Evolutionary conservation across 805 yeast genomes (phyloP), one percentile per base, ranked within the genome.

Genomic region (Teunomyces barrocoloradensis): DNA sequence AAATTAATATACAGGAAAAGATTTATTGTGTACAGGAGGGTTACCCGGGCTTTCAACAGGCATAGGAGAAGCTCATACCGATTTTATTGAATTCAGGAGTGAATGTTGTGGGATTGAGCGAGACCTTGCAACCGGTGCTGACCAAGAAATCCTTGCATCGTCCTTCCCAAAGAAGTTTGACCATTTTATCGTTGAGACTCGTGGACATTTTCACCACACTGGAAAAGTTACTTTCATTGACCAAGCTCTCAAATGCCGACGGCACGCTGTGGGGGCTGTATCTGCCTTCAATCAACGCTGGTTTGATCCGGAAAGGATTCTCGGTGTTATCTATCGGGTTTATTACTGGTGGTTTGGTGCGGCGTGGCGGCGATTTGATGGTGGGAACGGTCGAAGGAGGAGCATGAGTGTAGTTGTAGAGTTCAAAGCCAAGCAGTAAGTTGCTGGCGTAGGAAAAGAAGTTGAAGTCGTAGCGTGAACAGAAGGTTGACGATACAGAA

Each of bases 401-500:
- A n/a, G 34, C 15, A 13, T 44, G 15, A 20, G 46, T 30, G 27
- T 51, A 42, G 49, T 81, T 80, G 85, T 92, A 89, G 18, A 91
- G 63, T 57, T 91, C 97, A 56, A 88, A 82, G 2, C 99, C 99
- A 23, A 94, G 65, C 0, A 92, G 82, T 42, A 94, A 68, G 61
- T 92, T 88, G 45, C 96, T 87, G 53, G 88, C 87, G 58, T 92
- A 91, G 0, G 98, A 92, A 61, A 88, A 92, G 45, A 89, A 69
- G 60, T 94, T 94, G 65, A 94, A 92, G 59, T 89, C 96, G 59
- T 89, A 91, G 48, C 85, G 79, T 4, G 96, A 87, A 41, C 90
- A 81, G 46, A 92, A 84, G 0, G 96, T 85, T 1, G 92, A 81
- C 27, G 80, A 77, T 2, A 82, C 75, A 4, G 88, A 81, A 0